phyloP scores from a whole-genome alignment of 495 filamentous ascomycete species.

The Penicillium simplicissimum region DNA sequence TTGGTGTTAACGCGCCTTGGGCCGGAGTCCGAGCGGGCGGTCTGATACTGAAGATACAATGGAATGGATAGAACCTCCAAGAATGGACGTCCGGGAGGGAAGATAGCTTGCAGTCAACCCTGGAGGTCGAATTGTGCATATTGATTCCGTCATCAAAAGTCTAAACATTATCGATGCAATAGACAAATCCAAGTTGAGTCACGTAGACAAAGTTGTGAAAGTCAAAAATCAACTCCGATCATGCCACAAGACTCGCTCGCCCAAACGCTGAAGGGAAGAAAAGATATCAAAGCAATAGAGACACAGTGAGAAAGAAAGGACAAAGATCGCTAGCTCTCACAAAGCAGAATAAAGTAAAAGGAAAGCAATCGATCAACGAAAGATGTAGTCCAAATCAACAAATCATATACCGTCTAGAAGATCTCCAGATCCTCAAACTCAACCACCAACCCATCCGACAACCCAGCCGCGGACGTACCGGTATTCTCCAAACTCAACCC shows the following conservation, averaged over 20 bases:
- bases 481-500: constrained; percentile 33
- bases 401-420: constrained; percentile 32
- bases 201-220: constrained; percentile 1
- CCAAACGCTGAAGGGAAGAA: constrained; percentile 26
- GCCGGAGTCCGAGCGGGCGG: too few species aligned
- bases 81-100: too few species aligned
- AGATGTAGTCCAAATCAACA: background rate
- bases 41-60: too few species aligned
- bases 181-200: background rate
- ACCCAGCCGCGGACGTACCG: constrained; percentile 24
- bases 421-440: constrained; percentile 62
- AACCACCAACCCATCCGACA: constrained; percentile 49
- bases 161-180: background rate
- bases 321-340: background rate
- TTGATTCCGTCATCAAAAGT: background rate
- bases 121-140: background rate
- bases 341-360: background rate
- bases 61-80: too few species aligned
- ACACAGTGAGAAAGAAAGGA: constrained; percentile 8
- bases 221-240: constrained; percentile 19
- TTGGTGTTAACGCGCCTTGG: too few species aligned
- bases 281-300: constrained; percentile 20
- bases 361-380: constrained; percentile 7
- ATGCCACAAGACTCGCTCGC: constrained; percentile 29
- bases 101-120: too few species aligned